Conservation (phyloP, 768 basidiomycete species). For the Rickenella mellea region DNA sequence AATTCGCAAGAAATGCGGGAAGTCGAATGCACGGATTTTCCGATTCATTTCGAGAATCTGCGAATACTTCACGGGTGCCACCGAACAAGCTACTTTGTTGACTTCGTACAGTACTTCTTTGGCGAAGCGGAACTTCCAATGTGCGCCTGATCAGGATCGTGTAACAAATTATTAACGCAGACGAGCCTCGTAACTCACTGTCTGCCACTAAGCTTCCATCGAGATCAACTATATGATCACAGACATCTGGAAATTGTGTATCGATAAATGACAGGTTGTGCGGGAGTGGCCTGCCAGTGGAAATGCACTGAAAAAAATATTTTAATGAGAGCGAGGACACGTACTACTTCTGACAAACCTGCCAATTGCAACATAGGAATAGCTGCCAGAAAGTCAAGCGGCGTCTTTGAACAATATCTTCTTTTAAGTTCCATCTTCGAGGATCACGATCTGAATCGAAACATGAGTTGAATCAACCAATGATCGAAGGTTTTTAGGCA, state of each 20-base stretch:
- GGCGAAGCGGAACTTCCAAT: constrained; percentile 63
- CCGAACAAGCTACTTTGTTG: constrained; percentile 45
- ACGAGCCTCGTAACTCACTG: constrained; percentile 28
- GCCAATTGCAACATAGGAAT: constrained; percentile 40
- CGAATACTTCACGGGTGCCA: constrained; percentile 47
- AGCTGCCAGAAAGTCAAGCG: constrained; percentile 65
- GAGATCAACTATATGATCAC: constrained; percentile 36
- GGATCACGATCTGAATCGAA: constrained; percentile 55
- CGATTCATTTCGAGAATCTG: constrained; percentile 61
- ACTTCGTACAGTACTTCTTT: constrained; percentile 53
- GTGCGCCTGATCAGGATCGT: constrained; percentile 34
- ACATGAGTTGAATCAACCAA: constrained; percentile 24
- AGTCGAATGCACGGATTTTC: constrained; percentile 48
- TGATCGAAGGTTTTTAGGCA: constrained; percentile 5
- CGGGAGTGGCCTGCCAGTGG: constrained; percentile 64
- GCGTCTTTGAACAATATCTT: constrained; percentile 50
- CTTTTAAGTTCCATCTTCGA: constrained; percentile 53
- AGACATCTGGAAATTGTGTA: constrained; percentile 48
- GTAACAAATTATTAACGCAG: constrained; percentile 1
- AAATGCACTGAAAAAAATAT: constrained; percentile 38
- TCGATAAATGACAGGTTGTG: constrained; percentile 59
- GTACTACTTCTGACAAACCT: constrained; percentile 51
- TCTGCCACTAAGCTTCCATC: constrained; percentile 36
- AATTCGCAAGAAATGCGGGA: constrained; percentile 38
- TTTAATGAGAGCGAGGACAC: constrained; percentile 1